phyloP scores from a whole-genome alignment of 495 filamentous ascomycete species.

The Oidiodendron maius region DNA sequence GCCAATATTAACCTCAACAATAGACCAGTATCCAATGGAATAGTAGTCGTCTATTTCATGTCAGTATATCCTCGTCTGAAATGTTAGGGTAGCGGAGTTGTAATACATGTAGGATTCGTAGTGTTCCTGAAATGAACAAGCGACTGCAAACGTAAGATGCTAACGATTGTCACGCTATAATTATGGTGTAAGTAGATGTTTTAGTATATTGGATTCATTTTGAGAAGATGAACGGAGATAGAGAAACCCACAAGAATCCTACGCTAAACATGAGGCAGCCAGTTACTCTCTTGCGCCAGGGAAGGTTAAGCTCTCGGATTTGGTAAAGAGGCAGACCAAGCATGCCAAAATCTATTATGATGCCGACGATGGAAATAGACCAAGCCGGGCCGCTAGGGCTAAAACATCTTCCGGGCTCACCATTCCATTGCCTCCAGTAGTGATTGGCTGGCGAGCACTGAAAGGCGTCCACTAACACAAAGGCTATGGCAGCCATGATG shows the following conservation, averaged over 20 bases:
- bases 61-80: not conserved
- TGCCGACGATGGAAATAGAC: not conserved
- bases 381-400: constrained; percentile 5
- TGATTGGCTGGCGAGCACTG: constrained; percentile 4
- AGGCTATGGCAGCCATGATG: not conserved
- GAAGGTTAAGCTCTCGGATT: constrained; percentile 2
- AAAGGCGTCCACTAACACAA: constrained; percentile 2
- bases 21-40: constrained; percentile 54
- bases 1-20: constrained; percentile 80
- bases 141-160: constrained; percentile 7
- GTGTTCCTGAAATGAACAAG: constrained; percentile 6
- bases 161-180: constrained; percentile 6
- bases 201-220: not conserved
- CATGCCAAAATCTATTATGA: constrained; percentile 4
- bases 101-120: constrained; percentile 4
- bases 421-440: constrained; percentile 4
- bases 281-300: not conserved
- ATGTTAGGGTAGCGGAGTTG: not conserved
- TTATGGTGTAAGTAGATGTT: constrained; percentile 1
- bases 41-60: constrained; percentile 6
- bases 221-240: not conserved
- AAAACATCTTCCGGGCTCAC: constrained; percentile 1
- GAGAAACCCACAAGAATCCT: constrained; percentile 2
- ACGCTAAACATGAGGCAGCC: constrained; percentile 3
- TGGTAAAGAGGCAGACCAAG: constrained; percentile 3